Evolutionary conservation across 768 basidiomycete species (phyloP).

Genomic region (Leccinellum rugosiceps): DNA sequence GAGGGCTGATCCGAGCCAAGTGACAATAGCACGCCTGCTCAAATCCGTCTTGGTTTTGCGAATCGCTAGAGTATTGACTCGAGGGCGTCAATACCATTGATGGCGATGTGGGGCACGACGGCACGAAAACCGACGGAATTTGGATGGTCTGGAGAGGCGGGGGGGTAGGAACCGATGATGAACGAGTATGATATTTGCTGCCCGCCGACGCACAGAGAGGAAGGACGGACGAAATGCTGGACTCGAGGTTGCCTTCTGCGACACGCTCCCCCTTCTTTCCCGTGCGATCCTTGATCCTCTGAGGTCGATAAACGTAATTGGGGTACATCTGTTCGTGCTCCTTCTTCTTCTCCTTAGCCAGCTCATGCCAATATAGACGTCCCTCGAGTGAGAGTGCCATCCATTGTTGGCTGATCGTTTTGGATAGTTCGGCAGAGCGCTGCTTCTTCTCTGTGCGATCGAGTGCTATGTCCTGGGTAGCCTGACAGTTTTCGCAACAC

Average conservation of each 20-base stretch:
- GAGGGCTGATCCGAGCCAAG: not conserved
- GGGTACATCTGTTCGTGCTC: slow-evolving; percentile 75
- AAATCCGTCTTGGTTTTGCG: slow-evolving; percentile 34
- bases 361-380: slow-evolving; percentile 68
- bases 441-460: slow-evolving; percentile 59
- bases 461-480: slow-evolving; percentile 41
- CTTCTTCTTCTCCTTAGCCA: slow-evolving; percentile 77
- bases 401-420: slow-evolving; percentile 82
- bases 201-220: slow-evolving; percentile 37
- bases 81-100: slow-evolving; percentile 52
- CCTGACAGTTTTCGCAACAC: slow-evolving; percentile 70
- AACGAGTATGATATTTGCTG: slow-evolving; percentile 44
- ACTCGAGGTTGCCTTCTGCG: slow-evolving; percentile 44
- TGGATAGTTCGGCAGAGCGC: slow-evolving; percentile 73
- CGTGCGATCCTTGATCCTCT: slow-evolving; percentile 50
- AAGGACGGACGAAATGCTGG: slow-evolving; percentile 46
- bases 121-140: slow-evolving; percentile 46
- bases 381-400: slow-evolving; percentile 64
- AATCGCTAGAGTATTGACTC: slow-evolving; percentile 28
- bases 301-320: slow-evolving; percentile 79
- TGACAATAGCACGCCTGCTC: slow-evolving; percentile 23
- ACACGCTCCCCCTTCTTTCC: slow-evolving; percentile 44
- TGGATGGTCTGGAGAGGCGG: slow-evolving; percentile 65
- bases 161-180: slow-evolving; percentile 60
- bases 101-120: slow-evolving; percentile 54